phyloP scores from a whole-genome alignment of 208 protist genomes.

The Leishmania martiniquensis region DNA sequence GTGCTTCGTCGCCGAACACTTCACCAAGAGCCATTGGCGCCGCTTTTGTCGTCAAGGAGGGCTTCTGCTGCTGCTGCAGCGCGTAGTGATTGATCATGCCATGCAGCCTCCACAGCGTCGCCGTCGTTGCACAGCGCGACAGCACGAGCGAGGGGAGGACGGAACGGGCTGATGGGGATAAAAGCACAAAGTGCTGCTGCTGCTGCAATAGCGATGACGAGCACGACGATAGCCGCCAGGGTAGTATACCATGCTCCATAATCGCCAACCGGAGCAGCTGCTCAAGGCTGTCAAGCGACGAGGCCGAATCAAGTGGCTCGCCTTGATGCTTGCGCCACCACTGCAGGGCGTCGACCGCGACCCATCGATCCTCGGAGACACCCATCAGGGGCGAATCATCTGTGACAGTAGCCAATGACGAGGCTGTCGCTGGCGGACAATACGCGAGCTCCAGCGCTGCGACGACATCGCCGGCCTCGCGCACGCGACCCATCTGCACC shows the following conservation, averaged over 20 bases:
- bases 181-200: constrained; percentile 12
- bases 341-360: constrained; percentile 18
- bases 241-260: constrained; percentile 16
- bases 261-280: constrained; percentile 14
- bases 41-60: neutral
- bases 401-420: neutral
- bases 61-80: constrained; percentile 9
- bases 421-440: neutral
- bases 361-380: constrained; percentile 15
- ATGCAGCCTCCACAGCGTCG: constrained; percentile 41
- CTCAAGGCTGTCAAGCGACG: neutral
- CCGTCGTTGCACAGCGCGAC: constrained; percentile 28
- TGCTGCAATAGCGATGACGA: neutral
- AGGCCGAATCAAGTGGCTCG: neutral
- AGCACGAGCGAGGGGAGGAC: constrained; percentile 22
- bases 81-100: constrained; percentile 39
- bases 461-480: constrained; percentile 14
- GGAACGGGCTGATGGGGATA: constrained; percentile 12
- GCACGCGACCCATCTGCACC: constrained; percentile 27
- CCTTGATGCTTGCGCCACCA: constrained; percentile 22
- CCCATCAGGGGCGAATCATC: constrained; percentile 10
- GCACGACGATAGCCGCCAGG: constrained; percentile 13
- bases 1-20: neutral
- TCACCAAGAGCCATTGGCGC: neutral
- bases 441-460: constrained; percentile 5